Base-by-base conservation (phyloP, 2,329 filamentous ascomycete genomes). In the Pseudonectria foliicola region DNA sequence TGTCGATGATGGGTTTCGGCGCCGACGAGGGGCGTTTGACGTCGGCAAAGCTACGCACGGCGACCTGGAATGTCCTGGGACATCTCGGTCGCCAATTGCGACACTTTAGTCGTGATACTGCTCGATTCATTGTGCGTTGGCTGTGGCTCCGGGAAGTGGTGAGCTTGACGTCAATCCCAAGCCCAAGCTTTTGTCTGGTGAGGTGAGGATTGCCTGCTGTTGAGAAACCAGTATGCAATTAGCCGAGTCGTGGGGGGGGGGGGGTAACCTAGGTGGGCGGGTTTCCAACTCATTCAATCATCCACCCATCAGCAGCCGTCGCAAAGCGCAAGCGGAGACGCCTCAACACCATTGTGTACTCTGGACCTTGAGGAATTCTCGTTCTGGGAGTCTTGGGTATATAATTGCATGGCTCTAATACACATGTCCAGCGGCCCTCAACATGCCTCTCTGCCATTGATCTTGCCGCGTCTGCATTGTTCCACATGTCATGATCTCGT, bases 1-100 rank as follows among this genome's bases (percentile, higher is more conserved):
- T 73, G 64, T 95, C 84, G 46, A 93, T 73, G 30, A 74, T 74
- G 16, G 85, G 77, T 57, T 86, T 90, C 10, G 87, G 88, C 11
- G 85, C 88, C 34, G 75, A 80, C 2, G 82, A 70, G 4, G 84
- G 83, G 26, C 80, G 71, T 38, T 57, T 60, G 29, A 39, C 35
- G 30, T 56, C 52, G 31, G 50, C 45, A 26, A 53, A 49, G 38
- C 42, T 31, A 29, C 52, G 53, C 28, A 25, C 27, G 25, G 42
- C 25, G 33, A 35, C 29, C 3, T 40, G 34, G 7, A 35, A 39
- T 18, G 45, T 33, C 35, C 33, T n/a, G n/a, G n/a, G n/a, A n/a
- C n/a, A n/a, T n/a, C n/a, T 42, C 16, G 44, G 35, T 31, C 39
- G 39, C 33, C 43, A 27, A 25, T 42, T 46, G 37, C 44, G 46